These are phyloP conservation scores for Eruca vesicaria DNA, from an alignment of 441 rosid species.

Conservation along the genomic window DNA sequence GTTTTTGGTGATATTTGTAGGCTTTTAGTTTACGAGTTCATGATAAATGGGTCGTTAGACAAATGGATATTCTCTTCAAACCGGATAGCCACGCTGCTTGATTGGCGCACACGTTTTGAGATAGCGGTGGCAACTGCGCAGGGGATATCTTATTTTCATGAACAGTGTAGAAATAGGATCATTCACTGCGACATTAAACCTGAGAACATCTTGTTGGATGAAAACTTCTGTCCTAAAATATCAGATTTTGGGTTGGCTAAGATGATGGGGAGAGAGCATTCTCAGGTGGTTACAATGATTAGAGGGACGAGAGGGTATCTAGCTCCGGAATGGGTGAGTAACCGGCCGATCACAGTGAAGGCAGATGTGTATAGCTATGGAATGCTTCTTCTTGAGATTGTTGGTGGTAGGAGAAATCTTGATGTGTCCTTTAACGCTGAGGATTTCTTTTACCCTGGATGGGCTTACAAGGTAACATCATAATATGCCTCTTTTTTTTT, in stretches of 20 bases:
- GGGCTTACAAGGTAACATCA: slow-evolving; percentile 73
- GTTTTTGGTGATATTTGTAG: slow-evolving; percentile 30
- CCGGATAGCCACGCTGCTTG: slow-evolving; percentile 39
- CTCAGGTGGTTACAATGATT: slow-evolving; percentile 87
- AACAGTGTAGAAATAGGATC: slow-evolving; percentile 85
- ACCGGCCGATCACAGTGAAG: slow-evolving; percentile 85
- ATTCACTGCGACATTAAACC: slow-evolving; percentile 95
- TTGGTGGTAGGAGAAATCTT: slow-evolving; percentile 92
- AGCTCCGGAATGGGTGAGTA: slow-evolving; percentile 95
- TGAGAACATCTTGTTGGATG: slow-evolving; percentile 78
- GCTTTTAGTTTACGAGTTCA: slow-evolving; percentile 83
- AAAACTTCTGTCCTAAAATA: slow-evolving; percentile 73
- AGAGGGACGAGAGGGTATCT: slow-evolving; percentile 93
- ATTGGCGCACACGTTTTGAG: slow-evolving; percentile 72
- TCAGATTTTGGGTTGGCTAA: slow-evolving; percentile 94
- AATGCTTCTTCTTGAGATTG: slow-evolving; percentile 86
- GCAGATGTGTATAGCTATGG: slow-evolving; percentile 95
- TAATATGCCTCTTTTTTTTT: no score
- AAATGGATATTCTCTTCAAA: slow-evolving; percentile 81
- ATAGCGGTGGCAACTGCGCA: slow-evolving; percentile 77
- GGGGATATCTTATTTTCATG: slow-evolving; percentile 90
- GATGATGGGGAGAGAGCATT: slow-evolving; percentile 90
- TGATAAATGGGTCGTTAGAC: slow-evolving; percentile 89
- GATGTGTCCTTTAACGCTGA: slow-evolving; percentile 75
- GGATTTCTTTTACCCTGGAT: slow-evolving; percentile 83